Base-by-base conservation (phyloP, 306 rosid genomes). In the Delonix regia region DNA sequence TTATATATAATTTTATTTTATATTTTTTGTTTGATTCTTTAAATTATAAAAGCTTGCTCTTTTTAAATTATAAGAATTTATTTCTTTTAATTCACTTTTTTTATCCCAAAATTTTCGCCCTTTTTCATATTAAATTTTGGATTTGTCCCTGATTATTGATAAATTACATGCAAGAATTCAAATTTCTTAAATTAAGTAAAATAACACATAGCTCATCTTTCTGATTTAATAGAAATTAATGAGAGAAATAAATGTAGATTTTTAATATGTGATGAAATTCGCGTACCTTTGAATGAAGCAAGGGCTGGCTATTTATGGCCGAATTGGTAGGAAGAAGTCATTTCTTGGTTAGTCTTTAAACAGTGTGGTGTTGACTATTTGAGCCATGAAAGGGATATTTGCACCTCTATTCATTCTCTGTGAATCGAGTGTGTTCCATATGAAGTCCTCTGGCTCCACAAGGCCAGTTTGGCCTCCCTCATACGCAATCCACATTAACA, bases 281-380 rank as follows among this genome's bases (percentile, higher is more conserved):
- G 57, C 8, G 52, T 47, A 6, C 47, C 79, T 49, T 25, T 21
- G 64, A 36, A 30, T 36, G 64, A 7, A 52, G 45, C 78, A 75
- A 44, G 73, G 63, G 81, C 21, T 78, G 80, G 60, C 68, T 9
- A 78, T 82, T 65, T 5, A 56, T 36, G 70, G 80, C 86, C 84
- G 84, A 85, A 85, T 78, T 82, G 79, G 64, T 21, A 82, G 86
- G 88, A 67, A 55, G 85, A 45, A 85, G 69, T 51, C 27, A 77
- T 81, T 38, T 77, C 22, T 25, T 47, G 74, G 59, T 78, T 55
- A 53, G 48, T 69, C 77, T 79, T 67, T 56, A 36, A 55, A 53
- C 59, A 64, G 73, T n/a, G 25, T 5, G 44, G 68, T 64, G 51
- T 81, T 84, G 85, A 81, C 85, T 74, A 52, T 70, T 34, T 12